Base-by-base conservation (phyloP, 345 rosid species). In the Firmiana major region DNA sequence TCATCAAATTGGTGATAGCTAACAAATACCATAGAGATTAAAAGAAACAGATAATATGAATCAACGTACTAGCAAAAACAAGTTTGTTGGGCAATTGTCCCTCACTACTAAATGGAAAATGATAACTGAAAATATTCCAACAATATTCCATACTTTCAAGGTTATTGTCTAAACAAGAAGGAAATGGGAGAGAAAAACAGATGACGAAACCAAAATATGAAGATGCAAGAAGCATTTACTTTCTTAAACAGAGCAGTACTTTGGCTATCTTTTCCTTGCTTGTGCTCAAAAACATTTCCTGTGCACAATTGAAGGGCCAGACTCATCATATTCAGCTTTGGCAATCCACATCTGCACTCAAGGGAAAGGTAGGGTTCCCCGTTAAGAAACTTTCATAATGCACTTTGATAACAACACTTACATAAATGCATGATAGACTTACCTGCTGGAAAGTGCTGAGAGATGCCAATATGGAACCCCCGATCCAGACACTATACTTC, bases 361-460 rank as follows among this genome's bases (percentile, higher is more conserved):
- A 67, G 48, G 46, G 38, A 51, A 49, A 77, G 7, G 40, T 28
- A 22, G 12, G 38, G 42, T 60, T 22, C 31, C 7, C 0, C 6
- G 8, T 73, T 31, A 73, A 64, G 21, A 58, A 9, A 15, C 15
- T 59, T 64, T 6, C 63, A 24, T 26, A 34, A 19, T 57, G 31
- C 38, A 19, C 28, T 43, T 74, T 19, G 9, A 53, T 17, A 16
- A 26, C 22, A 13, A 11, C 21, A 73, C 17, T 17, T 9, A 54
- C 21, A 22, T 13, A 51, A 38, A 1, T 10, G 59, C 7, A 15
- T 19, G 34, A 71, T 58, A 28, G 36, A 15, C 7, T 19, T 26
- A 89, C 90, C 90, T 90, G 93, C 80, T 88, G 93, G 86, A 88
- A 90, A 78, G 91, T 90, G 74, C 93, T 88, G 67, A 90, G 91